phyloP scores from a whole-genome alignment of 441 rosid genomes.

The Gossypium gossypioides region DNA sequence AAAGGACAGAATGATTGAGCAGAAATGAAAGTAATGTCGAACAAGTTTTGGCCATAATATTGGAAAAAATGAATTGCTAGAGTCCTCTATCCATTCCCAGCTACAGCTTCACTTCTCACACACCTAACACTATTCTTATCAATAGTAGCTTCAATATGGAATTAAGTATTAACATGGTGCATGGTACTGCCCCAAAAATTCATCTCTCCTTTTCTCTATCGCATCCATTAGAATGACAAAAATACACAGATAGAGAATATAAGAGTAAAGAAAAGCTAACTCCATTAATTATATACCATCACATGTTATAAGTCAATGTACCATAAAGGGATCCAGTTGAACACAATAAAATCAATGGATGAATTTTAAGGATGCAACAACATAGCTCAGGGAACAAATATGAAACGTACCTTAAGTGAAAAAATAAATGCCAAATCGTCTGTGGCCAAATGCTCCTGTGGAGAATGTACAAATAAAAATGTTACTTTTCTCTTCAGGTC shows the following conservation, averaged over 20 bases:
- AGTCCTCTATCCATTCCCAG: not conserved
- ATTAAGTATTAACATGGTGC: not conserved
- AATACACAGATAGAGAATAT: not conserved
- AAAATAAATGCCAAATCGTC: constrained; percentile 81
- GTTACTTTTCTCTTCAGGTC: not conserved
- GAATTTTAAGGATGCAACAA: constrained; percentile 1
- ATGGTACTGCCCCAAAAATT: not conserved
- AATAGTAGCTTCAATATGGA: not conserved
- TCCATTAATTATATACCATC: not conserved
- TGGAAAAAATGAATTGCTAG: not conserved
- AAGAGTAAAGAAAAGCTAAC: not conserved
- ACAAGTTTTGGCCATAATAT: not conserved
- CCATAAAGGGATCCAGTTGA: not conserved
- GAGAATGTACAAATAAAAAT: constrained; percentile 7
- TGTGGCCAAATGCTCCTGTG: constrained; percentile 86
- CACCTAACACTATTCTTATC: not conserved
- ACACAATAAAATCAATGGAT: not conserved
- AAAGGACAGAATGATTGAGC: not conserved
- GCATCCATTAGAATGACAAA: not conserved
- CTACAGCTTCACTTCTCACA: not conserved
- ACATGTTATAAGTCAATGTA: not conserved
- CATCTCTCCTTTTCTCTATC: not conserved
- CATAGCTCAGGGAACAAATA: constrained; percentile 15
- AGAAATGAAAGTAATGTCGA: not conserved
- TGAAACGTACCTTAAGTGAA: constrained; percentile 62